Conservation (phyloP, 2,329 filamentous ascomycete species). For the Fusarium sp. region DNA sequence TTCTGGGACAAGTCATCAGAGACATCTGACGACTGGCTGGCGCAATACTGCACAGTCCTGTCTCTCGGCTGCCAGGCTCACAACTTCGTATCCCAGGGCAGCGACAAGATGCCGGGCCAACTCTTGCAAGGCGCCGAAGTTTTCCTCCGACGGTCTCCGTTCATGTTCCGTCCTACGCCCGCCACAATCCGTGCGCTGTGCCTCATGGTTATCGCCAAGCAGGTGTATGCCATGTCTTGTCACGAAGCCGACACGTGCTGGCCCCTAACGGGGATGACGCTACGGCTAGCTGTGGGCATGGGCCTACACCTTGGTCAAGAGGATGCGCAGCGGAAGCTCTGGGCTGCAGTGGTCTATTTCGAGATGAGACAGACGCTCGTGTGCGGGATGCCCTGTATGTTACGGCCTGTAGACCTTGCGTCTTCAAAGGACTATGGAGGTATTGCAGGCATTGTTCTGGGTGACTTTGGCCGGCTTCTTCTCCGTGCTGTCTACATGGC, state of each 20-base stretch:
- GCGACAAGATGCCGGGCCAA: not conserved
- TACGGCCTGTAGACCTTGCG: not conserved
- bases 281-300: not conserved
- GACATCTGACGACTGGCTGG: not conserved
- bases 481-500: not conserved
- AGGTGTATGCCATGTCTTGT: not conserved
- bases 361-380: not conserved
- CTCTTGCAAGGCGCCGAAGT: not conserved
- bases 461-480: not conserved
- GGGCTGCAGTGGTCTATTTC: not conserved
- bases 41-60: not conserved
- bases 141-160: not conserved
- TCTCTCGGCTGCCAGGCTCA: not conserved
- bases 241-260: not conserved
- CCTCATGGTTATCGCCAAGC: not conserved
- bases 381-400: not conserved
- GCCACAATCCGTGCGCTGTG: not conserved
- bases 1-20: not conserved
- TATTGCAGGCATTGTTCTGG: not conserved
- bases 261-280: not conserved
- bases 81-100: not conserved
- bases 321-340: not conserved
- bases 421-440: not conserved
- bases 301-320: not conserved
- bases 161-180: not conserved